Base-by-base conservation (phyloP, 2,329 filamentous ascomycete genomes). In the Pseudogymnoascus sp. region DNA sequence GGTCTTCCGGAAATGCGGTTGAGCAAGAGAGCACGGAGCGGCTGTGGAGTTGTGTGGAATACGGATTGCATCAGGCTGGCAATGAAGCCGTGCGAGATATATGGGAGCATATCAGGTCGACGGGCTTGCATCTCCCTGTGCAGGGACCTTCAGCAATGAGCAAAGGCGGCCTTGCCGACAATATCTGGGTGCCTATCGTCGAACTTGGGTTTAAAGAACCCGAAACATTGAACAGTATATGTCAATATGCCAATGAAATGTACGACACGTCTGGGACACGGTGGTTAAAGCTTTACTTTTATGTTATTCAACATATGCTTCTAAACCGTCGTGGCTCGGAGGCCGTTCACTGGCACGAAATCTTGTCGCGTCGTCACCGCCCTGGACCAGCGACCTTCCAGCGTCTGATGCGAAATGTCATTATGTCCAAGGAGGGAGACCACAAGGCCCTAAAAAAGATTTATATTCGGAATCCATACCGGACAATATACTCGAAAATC, bases 151-250 rank as follows among this genome's bases (percentile, higher is more conserved):
- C 51, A 14, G 5, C 29, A 57, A 34, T 34, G 11, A 14, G 51
- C 2, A 66, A 68, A 11, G 75, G 77, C 16, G 62, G 65, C n/a
- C 67, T 76, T 4, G 77, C 79, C 16, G 71, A 75, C 7, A 71
- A 70, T 11, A 65, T 83, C 5, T 83, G 81, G 81, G 69, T 70
- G 0, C 75, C 73, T 0, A 77, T 83, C 59, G 66, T 82, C 54
- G 72, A 74, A 61, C 67, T 75, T 31, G 72, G 74, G n/a, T 67
- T 75, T 60, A 60, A 69, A 39, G 64, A 77, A 37, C 64, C 67
- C 7, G 42, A 68, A 5, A 67, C 79, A 1, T 68, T 80, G 2
- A 39, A 71, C 5, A 68, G 74, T 10, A 66, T 81, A 8, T 70
- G 77, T 11, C 65, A 71, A 0, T 76, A 82, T 68, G 78, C 71